Evolutionary conservation across 2,329 filamentous ascomycete genomes (phyloP), one percentile per base, ranked within the genome.

Genomic region (Diaporthe sp.): DNA sequence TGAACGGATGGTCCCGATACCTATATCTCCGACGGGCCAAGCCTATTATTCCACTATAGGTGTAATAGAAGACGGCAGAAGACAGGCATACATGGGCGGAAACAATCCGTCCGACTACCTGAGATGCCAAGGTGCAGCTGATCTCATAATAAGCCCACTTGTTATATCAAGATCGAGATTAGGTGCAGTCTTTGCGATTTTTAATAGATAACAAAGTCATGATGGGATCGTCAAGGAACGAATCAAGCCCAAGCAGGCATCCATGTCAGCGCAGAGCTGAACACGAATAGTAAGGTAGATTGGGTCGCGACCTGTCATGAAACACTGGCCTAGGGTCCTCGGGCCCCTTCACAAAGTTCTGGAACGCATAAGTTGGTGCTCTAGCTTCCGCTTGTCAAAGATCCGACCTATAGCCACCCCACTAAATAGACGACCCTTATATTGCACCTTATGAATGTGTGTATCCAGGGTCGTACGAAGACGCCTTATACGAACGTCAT

Each of bases 371-470:
- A 68, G 31, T 4, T 53, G 31, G 17, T 20, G 28, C 22, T 68
- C 47, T 53, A 68, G 63, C 63, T 68, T 68, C 65, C 47, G 65
- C 63, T 53, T 68, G 65, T 53, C 31, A 68, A 55, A 53, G 65
- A 39, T 53, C 49, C 34, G 47, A 53, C 34, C 22, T 68, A 68
- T 53, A 53, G 12, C 31, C 13, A 28, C n/a, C 47, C 47, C 28
- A 20, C 22, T 39, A 7, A 39, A n/a, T 67, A 67, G 5, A 34
- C n/a, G 31, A 53, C 17, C 5, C 20, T 12, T 37, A 37, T 51
- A 49, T 12, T 49, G 42, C 28, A 37, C 17, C 28, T 4, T 49
- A 5, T 15, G 3, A 44, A 15, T 39, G 5, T 37, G 13, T 53
- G 65, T 12, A 10, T 31, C 31, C n/a, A 20, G 31, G 31, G 22